phyloP scores from a whole-genome alignment of 331 rosid genomes.

The Arachis monticola region DNA sequence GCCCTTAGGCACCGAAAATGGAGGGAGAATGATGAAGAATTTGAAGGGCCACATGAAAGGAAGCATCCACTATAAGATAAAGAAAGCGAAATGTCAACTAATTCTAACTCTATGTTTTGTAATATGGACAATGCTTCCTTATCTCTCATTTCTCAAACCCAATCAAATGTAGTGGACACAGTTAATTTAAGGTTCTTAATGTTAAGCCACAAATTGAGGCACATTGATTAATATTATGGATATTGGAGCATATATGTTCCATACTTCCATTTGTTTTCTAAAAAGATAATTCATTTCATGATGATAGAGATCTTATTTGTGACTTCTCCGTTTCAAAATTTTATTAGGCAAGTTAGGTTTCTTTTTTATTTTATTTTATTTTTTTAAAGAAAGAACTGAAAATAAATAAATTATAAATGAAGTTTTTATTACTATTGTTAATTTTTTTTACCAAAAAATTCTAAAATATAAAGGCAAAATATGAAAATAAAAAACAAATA shows the following conservation, averaged over 20 bases:
- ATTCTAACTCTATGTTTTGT: background rate
- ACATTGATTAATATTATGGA: no score
- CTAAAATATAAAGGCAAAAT: no score
- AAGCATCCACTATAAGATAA: background rate
- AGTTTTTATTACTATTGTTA: no score
- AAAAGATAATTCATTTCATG: background rate
- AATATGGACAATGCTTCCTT: slow-evolving; percentile 26
- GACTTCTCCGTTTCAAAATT: background rate
- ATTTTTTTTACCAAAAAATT: no score
- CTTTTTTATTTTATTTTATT: no score
- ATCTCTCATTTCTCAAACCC: slow-evolving; percentile 27
- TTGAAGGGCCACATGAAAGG: slow-evolving; percentile 12
- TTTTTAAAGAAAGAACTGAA: no score
- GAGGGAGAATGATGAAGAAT: background rate
- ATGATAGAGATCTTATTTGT: background rate
- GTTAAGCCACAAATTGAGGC: background rate
- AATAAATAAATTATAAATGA: no score
- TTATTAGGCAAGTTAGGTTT: no score
- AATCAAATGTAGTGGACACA: background rate
- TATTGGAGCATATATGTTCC: background rate
- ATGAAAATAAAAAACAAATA: no score
- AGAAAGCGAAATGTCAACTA: slow-evolving; percentile 10
- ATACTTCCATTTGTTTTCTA: background rate
- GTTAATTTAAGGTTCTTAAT: background rate
- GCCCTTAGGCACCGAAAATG: background rate